Evolutionary conservation across 495 filamentous ascomycete species (phyloP), one percentile per base, ranked within the genome.

Genomic region (Aspergillus affinis): DNA sequence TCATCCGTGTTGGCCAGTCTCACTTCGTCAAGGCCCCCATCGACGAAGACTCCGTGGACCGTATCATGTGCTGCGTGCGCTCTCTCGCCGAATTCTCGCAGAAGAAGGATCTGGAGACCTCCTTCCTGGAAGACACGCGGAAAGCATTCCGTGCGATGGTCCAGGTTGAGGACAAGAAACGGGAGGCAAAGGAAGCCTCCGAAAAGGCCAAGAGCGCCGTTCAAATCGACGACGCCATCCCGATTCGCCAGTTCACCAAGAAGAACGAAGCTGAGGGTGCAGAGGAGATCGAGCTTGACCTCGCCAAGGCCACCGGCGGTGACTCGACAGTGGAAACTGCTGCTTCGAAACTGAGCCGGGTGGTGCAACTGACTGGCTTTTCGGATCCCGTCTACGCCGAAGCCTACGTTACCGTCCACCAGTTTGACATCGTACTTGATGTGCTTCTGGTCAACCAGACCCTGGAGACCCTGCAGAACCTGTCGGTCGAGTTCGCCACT

Each of bases 61-160:
- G 95, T 62, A 93, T 99, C 68, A 96, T 98, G 92, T 90, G 89
- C 54, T 98, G 93, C 64, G 89, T 99, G 9, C 88, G 93, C 50
- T 94, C 92, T 7, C 81, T 99, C 18, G 89, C 93, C 15, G 93
- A 99, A 69, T 98, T 96, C 69, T 84, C 86, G 5, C 78, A 93
- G 65, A 89, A 88, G 76, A 95, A 93, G 70, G 88, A 96, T 59
- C 83, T 98, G 9, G 93, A 97, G 72, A 85, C 84, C 3, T 92
- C 94, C 17, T 98, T 97, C 80, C 81, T 99, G 20, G 90, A 99
- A 67, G 95, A 99, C 70, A 98, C 93, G 0, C 85, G 92, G 63
- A 93, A 94, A 71, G 95, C 95, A 0, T 99, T 98, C 86, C 85
- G 91, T 45, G 91, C 90, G n/a, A 97, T 98, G 91, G 93, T 99